These are phyloP conservation scores for Alternaria tenuissima DNA, from an alignment of 2,329 filamentous ascomycete species.

Conservation along the genomic window DNA sequence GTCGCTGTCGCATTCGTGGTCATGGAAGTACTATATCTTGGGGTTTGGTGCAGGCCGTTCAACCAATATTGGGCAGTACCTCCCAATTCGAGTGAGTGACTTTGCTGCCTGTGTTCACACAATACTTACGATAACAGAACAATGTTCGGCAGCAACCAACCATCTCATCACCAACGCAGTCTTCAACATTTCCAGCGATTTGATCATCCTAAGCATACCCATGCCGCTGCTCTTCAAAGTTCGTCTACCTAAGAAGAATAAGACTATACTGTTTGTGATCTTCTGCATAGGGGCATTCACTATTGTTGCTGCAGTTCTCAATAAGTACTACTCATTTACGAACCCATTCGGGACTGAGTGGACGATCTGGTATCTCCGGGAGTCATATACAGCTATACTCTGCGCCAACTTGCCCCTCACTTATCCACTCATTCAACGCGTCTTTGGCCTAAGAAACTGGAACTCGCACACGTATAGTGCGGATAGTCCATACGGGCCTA, in stretches of 20 bases:
- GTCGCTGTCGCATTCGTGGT: slow-evolving; percentile 56
- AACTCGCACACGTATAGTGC: slow-evolving; percentile 32
- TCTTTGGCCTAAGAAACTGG: slow-evolving; percentile 52
- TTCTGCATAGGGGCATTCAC: slow-evolving; percentile 62
- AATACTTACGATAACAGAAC: slow-evolving; percentile 31
- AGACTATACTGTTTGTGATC: slow-evolving; percentile 62
- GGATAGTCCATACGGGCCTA: slow-evolving; percentile 6
- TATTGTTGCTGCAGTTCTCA: slow-evolving; percentile 66
- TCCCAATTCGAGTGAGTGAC: slow-evolving; percentile 36
- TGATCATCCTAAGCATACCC: slow-evolving; percentile 57
- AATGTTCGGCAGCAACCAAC: slow-evolving; percentile 55
- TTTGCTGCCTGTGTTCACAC: background rate
- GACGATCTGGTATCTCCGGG: slow-evolving; percentile 67
- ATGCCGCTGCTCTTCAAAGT: slow-evolving; percentile 57
- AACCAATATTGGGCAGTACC: slow-evolving; percentile 63
- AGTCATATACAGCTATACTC: slow-evolving; percentile 66
- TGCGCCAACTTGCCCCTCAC: slow-evolving; percentile 69
- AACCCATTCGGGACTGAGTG: slow-evolving; percentile 65
- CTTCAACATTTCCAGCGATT: slow-evolving; percentile 58
- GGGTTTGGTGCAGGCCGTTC: slow-evolving; percentile 65
- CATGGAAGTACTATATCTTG: slow-evolving; percentile 60
- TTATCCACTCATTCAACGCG: slow-evolving; percentile 64
- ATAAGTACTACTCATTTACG: slow-evolving; percentile 69
- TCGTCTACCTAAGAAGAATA: slow-evolving; percentile 57
- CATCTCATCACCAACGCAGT: slow-evolving; percentile 52